These are phyloP conservation scores for Candida hispaniensis DNA, from an alignment of 805 yeast genomes.

Conservation along the genomic window DNA sequence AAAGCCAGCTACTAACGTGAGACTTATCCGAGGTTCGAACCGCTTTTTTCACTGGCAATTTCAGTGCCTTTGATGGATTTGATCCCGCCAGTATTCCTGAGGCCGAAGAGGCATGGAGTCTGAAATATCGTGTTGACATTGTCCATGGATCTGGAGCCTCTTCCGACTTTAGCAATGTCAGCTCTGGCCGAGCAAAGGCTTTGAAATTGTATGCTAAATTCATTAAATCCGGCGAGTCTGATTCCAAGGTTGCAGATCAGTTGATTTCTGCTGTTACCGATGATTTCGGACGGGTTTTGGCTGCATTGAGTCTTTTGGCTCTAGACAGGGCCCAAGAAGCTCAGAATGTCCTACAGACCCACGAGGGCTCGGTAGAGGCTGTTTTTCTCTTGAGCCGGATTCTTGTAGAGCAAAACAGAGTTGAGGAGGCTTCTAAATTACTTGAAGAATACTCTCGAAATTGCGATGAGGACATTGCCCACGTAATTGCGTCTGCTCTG, in stretches of 20 bases:
- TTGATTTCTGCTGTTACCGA: conserved; percentile 18
- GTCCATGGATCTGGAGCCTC: conserved; percentile 27
- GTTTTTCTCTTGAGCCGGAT: conserved; percentile 31
- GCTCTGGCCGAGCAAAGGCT: conserved; percentile 18
- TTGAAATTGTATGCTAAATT: conserved; percentile 25
- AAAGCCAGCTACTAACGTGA: conserved; percentile 3
- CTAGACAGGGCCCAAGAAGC: conserved; percentile 37
- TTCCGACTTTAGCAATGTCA: conserved; percentile 21
- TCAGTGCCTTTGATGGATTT: conserved; percentile 26
- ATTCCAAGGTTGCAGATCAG: conserved; percentile 18
- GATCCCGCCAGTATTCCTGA: conserved; percentile 23
- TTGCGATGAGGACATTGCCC: conserved; percentile 14
- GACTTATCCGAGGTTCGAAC: conserved; percentile 11
- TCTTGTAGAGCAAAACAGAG: conserved; percentile 33
- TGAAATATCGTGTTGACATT: conserved; percentile 31
- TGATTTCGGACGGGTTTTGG: conserved; percentile 32
- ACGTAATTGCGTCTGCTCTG: conserved; percentile 6
- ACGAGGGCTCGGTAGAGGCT: conserved; percentile 33
- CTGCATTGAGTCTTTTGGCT: conserved; percentile 34
- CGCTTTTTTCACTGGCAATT: conserved; percentile 35
- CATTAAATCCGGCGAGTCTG: conserved; percentile 21
- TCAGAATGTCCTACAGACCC: conserved; percentile 30
- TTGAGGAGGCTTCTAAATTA: conserved; percentile 39
- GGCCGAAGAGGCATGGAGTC: conserved; percentile 25
- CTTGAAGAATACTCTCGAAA: conserved; percentile 25